These are phyloP conservation scores for Ballota nigra DNA, from an alignment of 257 asterid genomes.

Conservation along the genomic window DNA sequence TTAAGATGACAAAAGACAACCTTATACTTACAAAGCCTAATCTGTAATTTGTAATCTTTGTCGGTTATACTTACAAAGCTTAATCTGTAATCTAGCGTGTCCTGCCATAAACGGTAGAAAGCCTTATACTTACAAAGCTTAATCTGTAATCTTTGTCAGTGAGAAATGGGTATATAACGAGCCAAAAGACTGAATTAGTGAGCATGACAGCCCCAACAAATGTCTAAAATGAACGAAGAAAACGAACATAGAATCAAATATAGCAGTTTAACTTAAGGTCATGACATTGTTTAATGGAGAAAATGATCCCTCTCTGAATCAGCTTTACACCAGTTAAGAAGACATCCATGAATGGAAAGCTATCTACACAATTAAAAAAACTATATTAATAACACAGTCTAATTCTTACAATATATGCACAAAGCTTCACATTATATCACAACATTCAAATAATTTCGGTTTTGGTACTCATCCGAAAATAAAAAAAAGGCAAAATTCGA, in stretches of 20 bases:
- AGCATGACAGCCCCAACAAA: constrained; percentile 86
- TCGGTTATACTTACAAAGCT: too few relatives aligned
- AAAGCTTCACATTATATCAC: too few relatives aligned
- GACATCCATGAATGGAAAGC: constrained; percentile 66
- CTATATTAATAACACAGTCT: constrained; percentile 2
- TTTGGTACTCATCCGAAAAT: too few relatives aligned
- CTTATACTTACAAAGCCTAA: too few relatives aligned
- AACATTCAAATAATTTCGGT: too few relatives aligned
- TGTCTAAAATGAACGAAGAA: constrained; percentile 34
- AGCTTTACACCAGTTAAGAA: constrained; percentile 28
- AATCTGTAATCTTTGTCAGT: constrained; percentile 37
- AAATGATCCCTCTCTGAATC: constrained; percentile 24
- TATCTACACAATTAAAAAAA: constrained; percentile 54
- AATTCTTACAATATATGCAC: neutral
- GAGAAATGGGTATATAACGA: constrained; percentile 63
- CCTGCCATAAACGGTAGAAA: too few relatives aligned
- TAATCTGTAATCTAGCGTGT: too few relatives aligned
- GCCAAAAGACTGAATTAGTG: constrained; percentile 70
- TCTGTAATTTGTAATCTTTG: too few relatives aligned
- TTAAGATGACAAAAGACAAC: neutral
- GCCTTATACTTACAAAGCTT: constrained; percentile 64
- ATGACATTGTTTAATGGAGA: too few relatives aligned
- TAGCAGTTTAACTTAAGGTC: too few relatives aligned
- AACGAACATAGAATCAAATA: neutral
- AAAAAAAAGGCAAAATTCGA: too few relatives aligned